Percentiles rank a stretch among this genome's conserved stretches.
These are phyloP conservation scores for Physaria fendleri DNA, from an alignment of 345 rosid genomes.

Conservation along the genomic window DNA sequence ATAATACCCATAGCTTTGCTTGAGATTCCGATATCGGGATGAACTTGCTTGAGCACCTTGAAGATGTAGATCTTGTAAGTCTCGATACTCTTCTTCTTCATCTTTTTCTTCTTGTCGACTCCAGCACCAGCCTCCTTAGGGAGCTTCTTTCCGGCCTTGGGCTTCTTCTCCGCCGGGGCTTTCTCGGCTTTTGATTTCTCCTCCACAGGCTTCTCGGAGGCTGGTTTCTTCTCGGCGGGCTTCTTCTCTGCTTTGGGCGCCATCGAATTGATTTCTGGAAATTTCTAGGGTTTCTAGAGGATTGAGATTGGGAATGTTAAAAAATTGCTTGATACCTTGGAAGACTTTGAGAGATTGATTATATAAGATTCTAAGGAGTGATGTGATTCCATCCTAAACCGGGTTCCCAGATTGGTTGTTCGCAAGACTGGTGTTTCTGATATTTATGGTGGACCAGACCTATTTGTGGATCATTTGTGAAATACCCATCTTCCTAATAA, in stretches of 20 bases:
- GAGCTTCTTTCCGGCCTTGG: slow-evolving; percentile 80
- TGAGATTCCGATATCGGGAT: slow-evolving; percentile 55
- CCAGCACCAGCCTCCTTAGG: slow-evolving; percentile 58
- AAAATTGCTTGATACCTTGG: background rate
- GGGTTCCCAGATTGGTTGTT: too few relatives aligned
- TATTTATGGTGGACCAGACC: too few relatives aligned
- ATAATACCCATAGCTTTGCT: slow-evolving; percentile 78
- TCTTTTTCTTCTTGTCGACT: slow-evolving; percentile 72
- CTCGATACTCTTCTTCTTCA: slow-evolving; percentile 58
- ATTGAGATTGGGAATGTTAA: background rate
- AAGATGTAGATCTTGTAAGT: slow-evolving; percentile 90
- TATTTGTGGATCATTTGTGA: too few relatives aligned
- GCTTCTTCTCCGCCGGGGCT: slow-evolving; percentile 83
- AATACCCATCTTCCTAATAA: too few relatives aligned
- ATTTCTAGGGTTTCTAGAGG: background rate
- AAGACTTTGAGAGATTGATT: background rate
- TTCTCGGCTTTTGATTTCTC: slow-evolving; percentile 74
- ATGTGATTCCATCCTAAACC: too few relatives aligned
- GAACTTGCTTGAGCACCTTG: slow-evolving; percentile 59
- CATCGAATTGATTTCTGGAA: background rate
- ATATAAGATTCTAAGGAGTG: background rate
- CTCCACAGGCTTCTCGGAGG: slow-evolving; percentile 54
- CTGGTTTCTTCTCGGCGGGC: slow-evolving; percentile 69
- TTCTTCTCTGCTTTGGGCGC: slow-evolving; percentile 61
- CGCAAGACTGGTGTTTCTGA: too few relatives aligned